Evolutionary conservation across 2,329 filamentous ascomycete species (phyloP), one percentile per base, ranked within the genome.

Genomic region (Diaporthe ampelina): DNA sequence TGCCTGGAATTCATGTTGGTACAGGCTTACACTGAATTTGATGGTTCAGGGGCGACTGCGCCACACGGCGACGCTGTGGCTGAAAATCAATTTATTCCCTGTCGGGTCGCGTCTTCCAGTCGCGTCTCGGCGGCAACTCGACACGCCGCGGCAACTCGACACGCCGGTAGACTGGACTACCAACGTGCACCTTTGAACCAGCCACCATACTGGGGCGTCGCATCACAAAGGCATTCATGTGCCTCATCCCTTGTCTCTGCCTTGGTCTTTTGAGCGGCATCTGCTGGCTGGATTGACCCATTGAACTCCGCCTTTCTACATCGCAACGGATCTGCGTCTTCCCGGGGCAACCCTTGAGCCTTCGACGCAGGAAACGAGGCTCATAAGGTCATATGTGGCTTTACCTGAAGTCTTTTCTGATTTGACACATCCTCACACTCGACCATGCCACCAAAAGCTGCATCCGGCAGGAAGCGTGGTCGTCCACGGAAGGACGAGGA

Each of bases 401-500:
- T 54, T 61, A 40, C 21, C 24, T 50, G 40, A 45, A 26, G 29
- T 70, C 7, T 52, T 19, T 5, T 7, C 4, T 65, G 21, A 68
- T 10, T 19, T 24, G 0, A 13, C 29, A 37, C 15, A 48, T 26
- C 15, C 32, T 40, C 63, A 26, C 21, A 15, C 29, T 48, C 35
- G 32, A n/a, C 19, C 52, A 76, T 75, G 73, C 68, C 69, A 29
- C 50, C 73, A 52, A 59, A 65, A 40, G 24, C 65, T 35, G 57
- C 48, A 7, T 58, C 70, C 8, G 61, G 40, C 48, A 76, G 43
- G 48, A 76, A 74, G 45, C 73, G 75, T 19, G 75, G 75, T 7
- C 74, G 74, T 32, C 74, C 74, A 24, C 68, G 74, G 7, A 76
- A 76, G 26, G 74, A 76, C 21, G 63, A 74, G n/a, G 19, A 26